These are phyloP conservation scores for Podospora conica DNA, from an alignment of 495 filamentous ascomycete species.

Conservation along the genomic window DNA sequence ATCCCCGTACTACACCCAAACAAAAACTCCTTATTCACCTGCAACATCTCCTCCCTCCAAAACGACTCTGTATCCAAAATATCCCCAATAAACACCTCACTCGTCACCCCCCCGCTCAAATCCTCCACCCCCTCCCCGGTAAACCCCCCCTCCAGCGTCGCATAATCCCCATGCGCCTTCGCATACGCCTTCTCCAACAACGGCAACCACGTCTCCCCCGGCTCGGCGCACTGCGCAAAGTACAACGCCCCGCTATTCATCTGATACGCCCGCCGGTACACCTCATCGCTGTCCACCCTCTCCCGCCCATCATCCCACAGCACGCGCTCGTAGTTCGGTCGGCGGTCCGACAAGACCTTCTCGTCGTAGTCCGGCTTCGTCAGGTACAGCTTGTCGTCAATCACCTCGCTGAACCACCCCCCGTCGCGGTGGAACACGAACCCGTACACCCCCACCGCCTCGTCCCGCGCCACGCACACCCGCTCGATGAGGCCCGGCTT, in stretches of 20 bases:
- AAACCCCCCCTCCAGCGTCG: constrained; percentile 77
- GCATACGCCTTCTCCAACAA: constrained; percentile 94
- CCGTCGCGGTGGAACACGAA: constrained; percentile 93
- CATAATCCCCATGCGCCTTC: constrained; percentile 87
- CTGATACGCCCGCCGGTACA: constrained; percentile 69
- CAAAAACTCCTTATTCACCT: constrained; percentile 80
- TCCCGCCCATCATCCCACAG: constrained; percentile 64
- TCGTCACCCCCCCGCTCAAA: constrained; percentile 85
- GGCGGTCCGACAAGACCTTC: constrained; percentile 10
- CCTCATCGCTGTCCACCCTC: constrained; percentile 66
- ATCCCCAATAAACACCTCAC: constrained; percentile 69
- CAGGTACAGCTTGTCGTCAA: constrained; percentile 75
- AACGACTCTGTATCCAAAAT: constrained; percentile 84
- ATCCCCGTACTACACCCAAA: constrained; percentile 75
- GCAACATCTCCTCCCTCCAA: constrained; percentile 79
- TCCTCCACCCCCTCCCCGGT: constrained; percentile 90
- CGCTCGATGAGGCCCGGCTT: constrained; percentile 71
- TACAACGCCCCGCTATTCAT: constrained; percentile 68
- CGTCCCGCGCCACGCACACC: constrained; percentile 76
- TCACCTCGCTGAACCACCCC: constrained; percentile 85
- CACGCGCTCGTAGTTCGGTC: constrained; percentile 52
- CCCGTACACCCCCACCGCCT: constrained; percentile 82
- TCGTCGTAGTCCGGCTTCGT: constrained; percentile 80
- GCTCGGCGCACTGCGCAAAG: constrained; percentile 78
- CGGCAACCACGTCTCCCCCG: constrained; percentile 92